These are phyloP conservation scores for Hemisphaericaspora subhashii DNA, from an alignment of 1,139 yeast species.

Conservation along the genomic window DNA sequence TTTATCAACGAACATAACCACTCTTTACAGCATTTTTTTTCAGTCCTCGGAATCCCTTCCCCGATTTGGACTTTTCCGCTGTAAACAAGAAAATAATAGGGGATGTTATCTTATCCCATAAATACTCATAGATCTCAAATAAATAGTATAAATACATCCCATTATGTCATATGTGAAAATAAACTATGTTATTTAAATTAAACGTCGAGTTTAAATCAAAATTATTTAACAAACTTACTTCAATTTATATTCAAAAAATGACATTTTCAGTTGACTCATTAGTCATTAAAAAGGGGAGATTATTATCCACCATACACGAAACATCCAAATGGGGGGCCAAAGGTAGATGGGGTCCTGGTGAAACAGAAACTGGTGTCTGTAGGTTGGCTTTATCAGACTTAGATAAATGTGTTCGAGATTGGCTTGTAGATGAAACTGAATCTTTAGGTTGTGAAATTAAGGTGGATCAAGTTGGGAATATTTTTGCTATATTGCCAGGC, in stretches of 20 bases:
- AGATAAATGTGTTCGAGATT: conserved; percentile 66
- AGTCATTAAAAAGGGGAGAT: conserved; percentile 17
- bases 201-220: background rate
- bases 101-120: too few relatives aligned
- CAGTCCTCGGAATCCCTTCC: too few relatives aligned
- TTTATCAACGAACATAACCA: too few relatives aligned
- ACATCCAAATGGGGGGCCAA: conserved; percentile 66
- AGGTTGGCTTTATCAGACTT: conserved; percentile 61
- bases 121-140: too few relatives aligned
- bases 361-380: conserved; percentile 61
- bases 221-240: conserved; percentile 14
- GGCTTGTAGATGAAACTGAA: conserved; percentile 58
- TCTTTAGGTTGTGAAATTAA: conserved; percentile 56
- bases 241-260: conserved; percentile 14
- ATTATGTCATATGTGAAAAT: too few relatives aligned
- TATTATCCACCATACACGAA: conserved; percentile 52
- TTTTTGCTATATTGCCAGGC: conserved; percentile 66
- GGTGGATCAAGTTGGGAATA: conserved; percentile 65
- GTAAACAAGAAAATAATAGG: too few relatives aligned
- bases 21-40: too few relatives aligned
- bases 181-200: background rate
- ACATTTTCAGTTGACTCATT: conserved; percentile 7
- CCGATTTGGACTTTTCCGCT: too few relatives aligned
- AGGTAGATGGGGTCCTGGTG: conserved; percentile 58
- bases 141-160: too few relatives aligned